Evolutionary conservation across 106 monocot genomes (phyloP), one percentile per base, ranked within the genome.

Genomic region (Allium fistulosum): DNA sequence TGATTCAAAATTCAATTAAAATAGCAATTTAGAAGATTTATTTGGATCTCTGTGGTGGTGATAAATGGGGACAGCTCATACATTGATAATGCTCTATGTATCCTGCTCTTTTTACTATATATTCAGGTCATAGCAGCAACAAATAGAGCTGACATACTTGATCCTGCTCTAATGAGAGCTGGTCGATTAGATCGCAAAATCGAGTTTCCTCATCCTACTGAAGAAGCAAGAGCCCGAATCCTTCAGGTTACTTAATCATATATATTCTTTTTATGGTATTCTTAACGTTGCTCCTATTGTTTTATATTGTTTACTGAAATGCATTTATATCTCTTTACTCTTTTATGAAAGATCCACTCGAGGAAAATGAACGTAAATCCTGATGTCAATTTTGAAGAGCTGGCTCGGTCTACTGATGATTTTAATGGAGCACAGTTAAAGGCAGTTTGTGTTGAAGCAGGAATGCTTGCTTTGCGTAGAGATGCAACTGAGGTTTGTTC

Each of bases 361-460:
- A 92, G 92, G 71, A 97, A 92, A 75, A 97, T 97, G 96, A 97
- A 80, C 53, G 96, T 97, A 17, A 61, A 97, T 61, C 88, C 92
- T 45, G 96, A 97, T 80, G 92, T 97, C 47, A 97, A 97, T 74
- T 97, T 97, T 79, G 96, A 97, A 79, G 96, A 92, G 68, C 68
- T 97, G 67, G 92, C 96, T 72, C 84, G 92, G 6, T 92, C 87
- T 26, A 92, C 96, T 3, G 92, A 92, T 61, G 96, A 87, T 75
- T 97, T 89, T 67, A 97, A 97, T 66, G 96, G 96, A 14, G 96
- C 96, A 14, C 92, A 92, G 48, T 55, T 97, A 52, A 97, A 97
- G 73, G 96, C 96, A 9, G 89, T 97, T 63, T 92, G 96, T 70
- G 89, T 92, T 8, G 96, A 97, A 80, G 96, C 96, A 58, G 92